Percentiles rank a stretch among this genome's conserved stretches.
Conservation (phyloP, 495 filamentous ascomycete species). For the Aspergillus sclerotioniger region DNA sequence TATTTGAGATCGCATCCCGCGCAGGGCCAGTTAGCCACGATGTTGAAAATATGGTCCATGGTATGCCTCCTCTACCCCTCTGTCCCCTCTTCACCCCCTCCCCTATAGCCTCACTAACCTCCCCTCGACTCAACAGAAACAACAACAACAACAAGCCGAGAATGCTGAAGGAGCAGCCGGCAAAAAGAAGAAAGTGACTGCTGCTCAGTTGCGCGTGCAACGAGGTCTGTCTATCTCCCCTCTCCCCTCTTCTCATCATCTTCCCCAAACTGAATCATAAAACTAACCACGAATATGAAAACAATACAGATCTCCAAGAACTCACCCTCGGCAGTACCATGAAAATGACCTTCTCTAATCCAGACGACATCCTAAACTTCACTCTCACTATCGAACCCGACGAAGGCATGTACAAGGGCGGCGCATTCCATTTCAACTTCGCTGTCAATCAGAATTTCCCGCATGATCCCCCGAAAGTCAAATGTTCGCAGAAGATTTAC, state of each 20-base stretch:
- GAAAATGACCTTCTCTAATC: conserved; percentile 89
- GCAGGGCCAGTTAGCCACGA: conserved; percentile 45
- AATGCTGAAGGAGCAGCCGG: conserved; percentile 76
- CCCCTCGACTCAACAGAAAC: conserved; percentile 58
- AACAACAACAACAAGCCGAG: conserved; percentile 85
- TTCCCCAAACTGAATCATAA: neutral
- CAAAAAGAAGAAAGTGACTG: conserved; percentile 93
- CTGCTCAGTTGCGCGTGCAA: conserved; percentile 91
- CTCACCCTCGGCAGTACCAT: conserved; percentile 87
- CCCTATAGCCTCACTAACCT: neutral
- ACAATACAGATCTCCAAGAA: conserved; percentile 76
- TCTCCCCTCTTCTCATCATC: conserved; percentile 1
- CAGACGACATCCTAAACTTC: conserved; percentile 96
- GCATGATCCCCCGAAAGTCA: conserved; percentile 97
- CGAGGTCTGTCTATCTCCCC: conserved; percentile 62
- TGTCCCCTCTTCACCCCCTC: neutral
- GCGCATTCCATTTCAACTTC: conserved; percentile 86
- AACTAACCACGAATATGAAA: neutral
- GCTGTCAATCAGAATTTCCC: conserved; percentile 92
- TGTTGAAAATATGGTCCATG: conserved; percentile 99
- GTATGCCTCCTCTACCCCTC: conserved; percentile 41
- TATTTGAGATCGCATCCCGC: neutral
- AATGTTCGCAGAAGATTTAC: conserved; percentile 97
- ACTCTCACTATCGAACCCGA: conserved; percentile 90
- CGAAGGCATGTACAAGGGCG: conserved; percentile 96